A percentile compares a stretch with the other conserved stretches of the same genome.
These are phyloP conservation scores for Globisporangium nodosum DNA, from an alignment of 352 stramenopile species.

Conservation along the genomic window DNA sequence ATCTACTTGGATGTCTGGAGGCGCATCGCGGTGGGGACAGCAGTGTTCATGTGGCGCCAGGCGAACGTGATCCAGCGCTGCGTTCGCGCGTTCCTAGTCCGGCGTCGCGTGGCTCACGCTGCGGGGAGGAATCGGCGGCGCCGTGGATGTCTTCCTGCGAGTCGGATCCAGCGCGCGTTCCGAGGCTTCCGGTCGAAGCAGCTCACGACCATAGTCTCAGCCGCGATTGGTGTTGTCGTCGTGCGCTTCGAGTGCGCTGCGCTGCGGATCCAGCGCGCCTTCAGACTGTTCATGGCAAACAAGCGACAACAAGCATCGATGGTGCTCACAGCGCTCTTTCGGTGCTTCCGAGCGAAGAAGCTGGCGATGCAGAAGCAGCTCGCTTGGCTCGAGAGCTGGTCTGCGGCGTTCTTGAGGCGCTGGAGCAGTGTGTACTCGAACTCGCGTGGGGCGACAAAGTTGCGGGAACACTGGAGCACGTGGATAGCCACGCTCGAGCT, in stretches of 20 bases:
- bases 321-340: not conserved
- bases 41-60: not conserved
- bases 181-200: conserved; percentile 17
- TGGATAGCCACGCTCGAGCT: not conserved
- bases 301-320: not conserved
- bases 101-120: not conserved
- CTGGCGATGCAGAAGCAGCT: not conserved
- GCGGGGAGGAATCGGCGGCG: not conserved
- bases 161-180: conserved; percentile 21
- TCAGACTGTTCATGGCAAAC: not conserved
- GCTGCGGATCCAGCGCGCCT: not conserved
- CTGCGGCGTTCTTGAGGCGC: not conserved
- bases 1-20: not conserved
- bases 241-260: not conserved
- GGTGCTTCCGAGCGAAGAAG: not conserved
- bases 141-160: conserved; percentile 19
- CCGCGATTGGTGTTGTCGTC: not conserved
- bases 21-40: not conserved
- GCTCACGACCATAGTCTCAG: not conserved
- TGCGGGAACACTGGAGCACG: not conserved
- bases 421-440: not conserved
- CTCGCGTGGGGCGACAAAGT: not conserved
- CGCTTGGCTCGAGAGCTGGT: not conserved
- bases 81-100: not conserved
- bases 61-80: not conserved